Base-by-base conservation (phyloP, 179 eudicot genomes). In the Patellifolia procumbens region DNA sequence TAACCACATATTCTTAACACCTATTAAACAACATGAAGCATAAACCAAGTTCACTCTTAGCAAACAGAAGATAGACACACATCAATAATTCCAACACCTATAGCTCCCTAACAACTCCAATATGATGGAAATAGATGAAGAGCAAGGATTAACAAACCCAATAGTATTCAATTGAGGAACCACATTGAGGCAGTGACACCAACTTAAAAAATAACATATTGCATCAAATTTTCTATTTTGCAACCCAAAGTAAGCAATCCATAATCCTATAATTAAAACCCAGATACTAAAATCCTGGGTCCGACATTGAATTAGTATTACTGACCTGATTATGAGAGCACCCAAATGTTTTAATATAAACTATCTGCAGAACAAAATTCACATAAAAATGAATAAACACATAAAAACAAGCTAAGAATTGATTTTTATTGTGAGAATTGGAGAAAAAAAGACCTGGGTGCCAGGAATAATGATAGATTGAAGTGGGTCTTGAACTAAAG, bases 301-400 rank as follows among this genome's bases (percentile, higher is more conserved):
- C n/a, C n/a, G n/a, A n/a, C n/a, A n/a, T n/a, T n/a, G n/a, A n/a
- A n/a, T n/a, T n/a, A 37, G 35, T 68, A 49, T 74, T 11, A 29
- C 72, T 74, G 26, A 88, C 98, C 93, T 92, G 97, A 86, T 92
- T 94, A 84, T 94, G 98, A 5, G 98, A 94, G 80, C 98, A 94
- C 20, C 98, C 98, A 77, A 94, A 94, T 65, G 98, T 94, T 79
- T 94, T 94, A 53, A 94, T 79, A 76, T 84, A 94, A 78, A 94
- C 91, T 17, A 88, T 86, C 98, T 94, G 94, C 86, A 63, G 51
- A 72, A 46, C 5, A 24, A 31, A 71, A 20, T 48, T 53, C 20
- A 62, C 68, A 73, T 53, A 29, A 48, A 31, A 51, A 56, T 39
- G 6, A 68, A 28, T 49, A 45, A 7, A 29, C 12, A 73, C 29